phyloP scores from a whole-genome alignment of 2,329 filamentous ascomycete species.

The Lasiodiplodia hormozganensis region DNA sequence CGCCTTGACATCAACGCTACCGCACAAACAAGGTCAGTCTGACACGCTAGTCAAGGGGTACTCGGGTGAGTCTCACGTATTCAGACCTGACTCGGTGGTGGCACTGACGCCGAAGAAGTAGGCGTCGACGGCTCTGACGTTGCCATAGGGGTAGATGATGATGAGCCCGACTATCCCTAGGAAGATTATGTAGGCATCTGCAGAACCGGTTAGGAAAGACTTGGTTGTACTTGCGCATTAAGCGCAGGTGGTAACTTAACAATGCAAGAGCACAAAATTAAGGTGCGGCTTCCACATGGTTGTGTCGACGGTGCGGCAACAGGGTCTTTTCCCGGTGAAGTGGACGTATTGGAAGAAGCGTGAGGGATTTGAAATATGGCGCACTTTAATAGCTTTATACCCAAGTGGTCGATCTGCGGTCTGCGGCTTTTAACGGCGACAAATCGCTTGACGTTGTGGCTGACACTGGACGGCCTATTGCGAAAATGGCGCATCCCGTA shows the following conservation, averaged over 20 bases:
- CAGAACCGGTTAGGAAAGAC: not conserved
- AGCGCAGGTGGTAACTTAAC: constrained; percentile 30
- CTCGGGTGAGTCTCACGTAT: constrained; percentile 45
- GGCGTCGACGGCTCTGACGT: constrained; percentile 54
- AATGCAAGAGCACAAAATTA: constrained; percentile 37
- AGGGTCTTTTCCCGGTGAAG: too few relatives aligned
- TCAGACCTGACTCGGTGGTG: constrained; percentile 60
- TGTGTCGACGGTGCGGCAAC: too few relatives aligned
- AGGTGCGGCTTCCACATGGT: constrained; percentile 35
- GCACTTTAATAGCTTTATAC: too few relatives aligned
- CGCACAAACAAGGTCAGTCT: constrained; percentile 31
- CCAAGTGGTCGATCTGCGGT: too few relatives aligned
- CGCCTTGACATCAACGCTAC: constrained; percentile 58
- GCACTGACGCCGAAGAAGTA: constrained; percentile 60
- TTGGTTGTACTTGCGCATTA: not conserved
- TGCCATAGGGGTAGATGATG: constrained; percentile 50
- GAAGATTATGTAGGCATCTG: constrained; percentile 51
- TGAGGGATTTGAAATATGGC: too few relatives aligned
- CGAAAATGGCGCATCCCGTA: too few relatives aligned
- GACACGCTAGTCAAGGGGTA: too few relatives aligned
- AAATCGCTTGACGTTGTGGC: too few relatives aligned
- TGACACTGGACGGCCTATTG: too few relatives aligned
- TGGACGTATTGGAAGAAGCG: too few relatives aligned
- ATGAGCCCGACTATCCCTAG: constrained; percentile 46
- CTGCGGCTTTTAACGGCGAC: too few relatives aligned